These are phyloP conservation scores for Xylariales sp. DNA, from an alignment of 2,329 filamentous ascomycete genomes.

Conservation along the genomic window DNA sequence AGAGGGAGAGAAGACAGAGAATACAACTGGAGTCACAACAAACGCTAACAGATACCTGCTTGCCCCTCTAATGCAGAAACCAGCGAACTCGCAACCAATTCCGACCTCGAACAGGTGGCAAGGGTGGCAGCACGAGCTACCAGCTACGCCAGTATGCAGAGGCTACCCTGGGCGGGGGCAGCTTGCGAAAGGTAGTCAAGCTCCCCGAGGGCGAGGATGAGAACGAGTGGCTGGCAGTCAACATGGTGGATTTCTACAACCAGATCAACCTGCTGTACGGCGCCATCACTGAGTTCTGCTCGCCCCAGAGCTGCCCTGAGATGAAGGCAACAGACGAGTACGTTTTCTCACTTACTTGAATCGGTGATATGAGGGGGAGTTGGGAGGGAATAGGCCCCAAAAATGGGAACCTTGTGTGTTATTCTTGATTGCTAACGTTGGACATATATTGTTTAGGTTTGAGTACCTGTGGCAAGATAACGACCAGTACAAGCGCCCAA, in stretches of 20 bases:
- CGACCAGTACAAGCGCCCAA: constrained; percentile 90
- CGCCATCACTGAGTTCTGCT: constrained; percentile 98
- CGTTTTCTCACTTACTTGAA: constrained; percentile 18
- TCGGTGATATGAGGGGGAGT: background rate
- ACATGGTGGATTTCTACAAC: constrained; percentile 99
- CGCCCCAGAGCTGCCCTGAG: constrained; percentile 91
- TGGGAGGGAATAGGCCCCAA: background rate
- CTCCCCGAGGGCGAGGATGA: constrained; percentile 95
- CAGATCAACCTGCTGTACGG: constrained; percentile 99
- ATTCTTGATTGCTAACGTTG: background rate
- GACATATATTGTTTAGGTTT: constrained; percentile 54
- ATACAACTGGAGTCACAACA: too few relatives aligned
- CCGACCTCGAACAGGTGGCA: constrained; percentile 77
- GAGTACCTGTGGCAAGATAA: constrained; percentile 99
- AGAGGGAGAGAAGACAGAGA: too few relatives aligned
- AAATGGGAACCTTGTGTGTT: background rate
- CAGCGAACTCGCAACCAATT: constrained; percentile 87
- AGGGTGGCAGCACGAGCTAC: constrained; percentile 80
- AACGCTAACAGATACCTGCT: constrained; percentile 9
- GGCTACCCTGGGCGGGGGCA: constrained; percentile 91
- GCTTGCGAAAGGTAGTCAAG: constrained; percentile 92
- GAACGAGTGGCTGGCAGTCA: constrained; percentile 97
- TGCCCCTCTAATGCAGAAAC: constrained; percentile 55
- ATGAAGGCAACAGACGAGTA: constrained; percentile 99
- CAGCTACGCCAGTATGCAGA: constrained; percentile 98